phyloP scores from a whole-genome alignment of 805 yeast species.

The Suhomyces sp. region DNA sequence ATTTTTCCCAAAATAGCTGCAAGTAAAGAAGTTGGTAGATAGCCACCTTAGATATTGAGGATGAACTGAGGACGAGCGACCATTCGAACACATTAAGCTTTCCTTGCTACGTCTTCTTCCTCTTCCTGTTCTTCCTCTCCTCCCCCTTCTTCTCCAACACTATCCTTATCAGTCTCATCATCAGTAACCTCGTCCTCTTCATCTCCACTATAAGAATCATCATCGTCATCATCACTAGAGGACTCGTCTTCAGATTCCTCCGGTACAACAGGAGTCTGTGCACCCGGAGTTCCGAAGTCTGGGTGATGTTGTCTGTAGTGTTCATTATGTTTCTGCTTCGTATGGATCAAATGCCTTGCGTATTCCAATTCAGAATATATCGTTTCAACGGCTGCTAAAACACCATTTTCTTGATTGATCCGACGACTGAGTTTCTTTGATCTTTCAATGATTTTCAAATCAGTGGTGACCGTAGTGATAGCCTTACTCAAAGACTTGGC shows the following conservation, averaged over 20 bases:
- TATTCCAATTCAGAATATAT: constrained; percentile 82
- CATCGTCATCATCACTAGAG: constrained; percentile 13
- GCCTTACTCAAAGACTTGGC: constrained; percentile 64
- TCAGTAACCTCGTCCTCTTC: constrained; percentile 11
- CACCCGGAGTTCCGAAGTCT: constrained; percentile 22
- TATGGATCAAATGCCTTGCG: constrained; percentile 56
- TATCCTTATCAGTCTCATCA: constrained; percentile 2
- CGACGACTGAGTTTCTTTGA: constrained; percentile 63
- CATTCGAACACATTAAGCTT: no score
- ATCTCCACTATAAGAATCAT: constrained; percentile 10
- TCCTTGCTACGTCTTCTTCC: no score
- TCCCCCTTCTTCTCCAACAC: neutral
- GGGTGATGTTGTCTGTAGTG: constrained; percentile 15
- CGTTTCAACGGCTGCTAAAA: constrained; percentile 65
- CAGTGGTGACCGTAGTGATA: constrained; percentile 63
- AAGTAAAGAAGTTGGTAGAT: no score
- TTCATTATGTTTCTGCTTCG: constrained; percentile 43
- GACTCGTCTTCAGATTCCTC: constrained; percentile 17
- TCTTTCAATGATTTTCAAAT: constrained; percentile 62
- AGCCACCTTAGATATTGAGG: no score
- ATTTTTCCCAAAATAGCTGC: no score
- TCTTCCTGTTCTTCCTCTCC: neutral
- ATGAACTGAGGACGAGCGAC: no score
- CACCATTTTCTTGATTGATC: constrained; percentile 79
- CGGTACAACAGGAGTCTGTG: constrained; percentile 25